Percentiles rank a stretch among this genome's conserved stretches.
These are phyloP conservation scores for Globisporangium apiculatum DNA, from an alignment of 352 stramenopile species.

Conservation along the genomic window DNA sequence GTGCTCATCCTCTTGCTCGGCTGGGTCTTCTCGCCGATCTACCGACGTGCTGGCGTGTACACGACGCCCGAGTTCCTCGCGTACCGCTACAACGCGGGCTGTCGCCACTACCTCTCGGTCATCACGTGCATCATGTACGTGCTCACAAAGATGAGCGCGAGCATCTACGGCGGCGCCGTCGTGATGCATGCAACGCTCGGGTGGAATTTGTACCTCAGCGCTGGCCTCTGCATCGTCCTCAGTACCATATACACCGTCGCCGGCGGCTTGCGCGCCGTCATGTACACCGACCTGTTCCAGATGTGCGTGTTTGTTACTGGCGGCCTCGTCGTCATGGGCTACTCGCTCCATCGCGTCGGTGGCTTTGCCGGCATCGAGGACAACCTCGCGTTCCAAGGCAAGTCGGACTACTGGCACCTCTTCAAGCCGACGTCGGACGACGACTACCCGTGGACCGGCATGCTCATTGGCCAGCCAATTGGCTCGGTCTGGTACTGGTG, in stretches of 20 bases:
- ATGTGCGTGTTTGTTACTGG: conserved; percentile 59
- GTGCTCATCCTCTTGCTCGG: conserved; percentile 48
- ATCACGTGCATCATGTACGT: conserved; percentile 63
- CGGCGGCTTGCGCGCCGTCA: conserved; percentile 52
- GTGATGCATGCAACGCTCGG: conserved; percentile 52
- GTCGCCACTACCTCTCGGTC: conserved; percentile 50
- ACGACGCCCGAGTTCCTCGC: conserved; percentile 48
- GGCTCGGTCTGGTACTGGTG: conserved; percentile 71
- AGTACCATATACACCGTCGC: conserved; percentile 55
- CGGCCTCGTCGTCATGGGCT: conserved; percentile 47
- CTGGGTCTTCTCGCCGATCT: conserved; percentile 61
- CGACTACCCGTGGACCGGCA: conserved; percentile 66
- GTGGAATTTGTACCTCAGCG: conserved; percentile 50
- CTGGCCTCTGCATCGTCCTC: conserved; percentile 39
- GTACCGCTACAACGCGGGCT: conserved; percentile 38
- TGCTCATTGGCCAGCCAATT: conserved; percentile 56
- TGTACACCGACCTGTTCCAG: conserved; percentile 69
- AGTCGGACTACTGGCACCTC: conserved; percentile 39
- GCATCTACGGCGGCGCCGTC: conserved; percentile 58
- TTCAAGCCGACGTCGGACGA: conserved; percentile 42
- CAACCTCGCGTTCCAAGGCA: conserved; percentile 36
- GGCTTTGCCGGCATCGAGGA: conserved; percentile 41
- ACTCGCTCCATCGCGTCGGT: conserved; percentile 46
- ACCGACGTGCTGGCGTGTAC: conserved; percentile 47
- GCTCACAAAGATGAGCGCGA: conserved; percentile 59